Evolutionary conservation across 225 moss, liverwort and hornwort genomes (phyloP), one percentile per base, ranked within the genome.

Genomic region (Neckera pumila): DNA sequence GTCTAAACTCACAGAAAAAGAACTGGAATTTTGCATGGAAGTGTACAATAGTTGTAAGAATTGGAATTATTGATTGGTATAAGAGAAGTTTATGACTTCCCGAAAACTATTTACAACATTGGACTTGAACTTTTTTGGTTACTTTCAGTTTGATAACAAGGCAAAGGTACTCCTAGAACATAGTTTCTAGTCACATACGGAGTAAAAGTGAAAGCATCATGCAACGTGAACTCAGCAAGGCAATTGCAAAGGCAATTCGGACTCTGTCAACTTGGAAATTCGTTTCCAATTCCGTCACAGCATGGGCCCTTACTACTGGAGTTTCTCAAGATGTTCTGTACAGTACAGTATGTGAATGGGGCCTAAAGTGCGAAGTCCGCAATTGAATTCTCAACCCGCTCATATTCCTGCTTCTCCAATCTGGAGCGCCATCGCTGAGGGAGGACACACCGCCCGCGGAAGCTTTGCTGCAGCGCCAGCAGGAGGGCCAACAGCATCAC

Each of bases 401-500:
- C 85, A 54, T 91, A 91, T 54, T 89, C 82, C 18, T 19, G 47
- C 85, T 61, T 74, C n/a, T 85, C 75, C 49, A 89, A 87, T 62
- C 42, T 38, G 13, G 49, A 66, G 33, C 89, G 85, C 92, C 89
- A 90, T 56, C 87, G 90, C 62, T 82, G 81, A 59, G 92, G 90
- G 17, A 92, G 85, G 63, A 90, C 34, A 74, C 84, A 92, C 16
- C 86, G 93, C 23, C 94, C 93, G 79, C 89, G 87, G 54, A 80
- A 92, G 21, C 74, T 34, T 79, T 94, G 93, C 87, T 94, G 92
- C 87, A 89, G 9, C 58, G 42, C 89, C 73, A 94, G 80, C 40
- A 94, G 11, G 53, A 84, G 61, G 36, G 86, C 85, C 53, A 93
- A 83, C 60, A 90, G 18, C 69, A 93, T 23, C 8, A 88, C 86